Evolutionary conservation across 2,329 filamentous ascomycete species (phyloP).

Genomic region (Xylariaceae sp.): DNA sequence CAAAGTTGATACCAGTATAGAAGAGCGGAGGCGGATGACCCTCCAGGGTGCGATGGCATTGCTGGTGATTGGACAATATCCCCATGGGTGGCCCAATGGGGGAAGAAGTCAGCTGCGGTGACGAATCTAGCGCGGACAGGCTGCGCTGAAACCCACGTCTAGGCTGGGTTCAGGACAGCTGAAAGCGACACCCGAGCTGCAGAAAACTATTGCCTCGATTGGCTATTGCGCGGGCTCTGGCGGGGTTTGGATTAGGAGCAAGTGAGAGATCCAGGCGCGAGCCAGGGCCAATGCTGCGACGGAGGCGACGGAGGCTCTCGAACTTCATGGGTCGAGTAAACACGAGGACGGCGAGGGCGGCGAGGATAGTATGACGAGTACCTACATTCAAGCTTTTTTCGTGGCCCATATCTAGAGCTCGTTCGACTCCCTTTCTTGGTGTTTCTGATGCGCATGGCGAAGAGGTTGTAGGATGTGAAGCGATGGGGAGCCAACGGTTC

Average conservation of each 20-base stretch:
- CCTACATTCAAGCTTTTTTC: too few relatives aligned
- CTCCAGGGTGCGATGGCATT: slow-evolving; percentile 8
- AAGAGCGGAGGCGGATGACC: slow-evolving; percentile 22
- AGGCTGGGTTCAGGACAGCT: slow-evolving; percentile 21
- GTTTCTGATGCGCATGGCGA: too few relatives aligned
- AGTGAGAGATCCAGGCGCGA: too few relatives aligned
- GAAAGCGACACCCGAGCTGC: slow-evolving; percentile 24
- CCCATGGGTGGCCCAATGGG: slow-evolving; percentile 21
- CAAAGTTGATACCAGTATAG: slow-evolving; percentile 18
- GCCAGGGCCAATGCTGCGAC: too few relatives aligned
- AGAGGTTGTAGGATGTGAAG: too few relatives aligned
- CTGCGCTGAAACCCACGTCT: slow-evolving; percentile 24
- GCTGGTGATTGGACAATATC: slow-evolving; percentile 20
- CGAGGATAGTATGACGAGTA: too few relatives aligned
- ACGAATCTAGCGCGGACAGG: slow-evolving; percentile 18
- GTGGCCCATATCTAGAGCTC: too few relatives aligned
- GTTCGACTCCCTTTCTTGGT: too few relatives aligned
- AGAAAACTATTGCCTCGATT: slow-evolving; percentile 26
- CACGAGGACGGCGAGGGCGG: too few relatives aligned
- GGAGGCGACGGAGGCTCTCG: too few relatives aligned
- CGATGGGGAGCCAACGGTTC: too few relatives aligned
- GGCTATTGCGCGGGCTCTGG: slow-evolving; percentile 9
- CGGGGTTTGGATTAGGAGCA: slow-evolving; percentile 8
- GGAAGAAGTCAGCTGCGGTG: slow-evolving; percentile 25
- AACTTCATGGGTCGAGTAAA: too few relatives aligned